A percentile compares a stretch with the other conserved stretches of the same genome.
Evolutionary conservation across 805 yeast species (phyloP).

Genomic region (Cyberlindnera mycetangii): DNA sequence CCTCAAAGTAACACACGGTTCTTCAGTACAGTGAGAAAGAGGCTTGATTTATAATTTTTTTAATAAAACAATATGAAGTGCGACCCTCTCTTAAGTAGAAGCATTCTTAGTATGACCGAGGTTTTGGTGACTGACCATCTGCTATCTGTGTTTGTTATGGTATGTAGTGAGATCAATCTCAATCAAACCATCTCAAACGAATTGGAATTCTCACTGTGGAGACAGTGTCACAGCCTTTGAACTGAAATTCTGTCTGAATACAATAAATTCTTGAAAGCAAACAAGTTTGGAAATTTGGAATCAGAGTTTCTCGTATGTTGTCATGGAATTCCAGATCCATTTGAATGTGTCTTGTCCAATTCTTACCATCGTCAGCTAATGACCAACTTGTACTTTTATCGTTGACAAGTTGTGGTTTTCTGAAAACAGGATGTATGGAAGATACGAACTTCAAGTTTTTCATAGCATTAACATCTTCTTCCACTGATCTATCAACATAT

Average conservation of each 20-base stretch:
- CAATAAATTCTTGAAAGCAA: conserved; percentile 57
- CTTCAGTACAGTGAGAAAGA: too few species aligned
- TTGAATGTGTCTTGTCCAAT: conserved; percentile 26
- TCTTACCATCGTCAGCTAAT: not conserved
- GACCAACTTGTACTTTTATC: conserved; percentile 26
- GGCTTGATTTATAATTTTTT: too few species aligned
- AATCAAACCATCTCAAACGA: conserved; percentile 31
- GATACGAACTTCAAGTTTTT: conserved; percentile 17
- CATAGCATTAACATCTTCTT: conserved; percentile 23
- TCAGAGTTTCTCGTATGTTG: conserved; percentile 45
- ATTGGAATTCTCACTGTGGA: conserved; percentile 36
- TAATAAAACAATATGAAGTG: too few species aligned
- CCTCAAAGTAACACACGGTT: too few species aligned
- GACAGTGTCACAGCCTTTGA: conserved; percentile 24
- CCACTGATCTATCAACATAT: conserved; percentile 14
- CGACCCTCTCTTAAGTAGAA: too few species aligned
- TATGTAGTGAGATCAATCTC: not conserved
- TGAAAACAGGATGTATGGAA: conserved; percentile 19
- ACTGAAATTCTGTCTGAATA: conserved; percentile 45
- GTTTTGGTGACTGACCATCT: too few species aligned
- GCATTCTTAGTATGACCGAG: too few species aligned
- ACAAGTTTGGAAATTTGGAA: conserved; percentile 65
- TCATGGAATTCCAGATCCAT: conserved; percentile 42
- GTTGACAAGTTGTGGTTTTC: conserved; percentile 11
- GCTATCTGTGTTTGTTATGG: too few species aligned